phyloP scores from a whole-genome alignment of 352 stramenopile genomes.

The Thalassiosira mediterranea region DNA sequence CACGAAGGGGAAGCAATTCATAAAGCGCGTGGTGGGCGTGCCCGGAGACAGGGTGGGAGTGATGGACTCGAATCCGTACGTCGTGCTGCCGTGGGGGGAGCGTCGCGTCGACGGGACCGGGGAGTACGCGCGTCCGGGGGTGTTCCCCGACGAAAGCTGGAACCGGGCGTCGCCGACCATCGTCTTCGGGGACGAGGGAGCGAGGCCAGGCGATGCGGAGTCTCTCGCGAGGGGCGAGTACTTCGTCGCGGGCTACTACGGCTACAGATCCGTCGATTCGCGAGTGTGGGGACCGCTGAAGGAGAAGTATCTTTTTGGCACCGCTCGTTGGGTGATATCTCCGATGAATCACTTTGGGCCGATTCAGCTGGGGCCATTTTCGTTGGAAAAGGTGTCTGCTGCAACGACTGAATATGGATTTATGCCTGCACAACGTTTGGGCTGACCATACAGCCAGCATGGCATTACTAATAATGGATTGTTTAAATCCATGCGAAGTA shows the following conservation, averaged over 20 bases:
- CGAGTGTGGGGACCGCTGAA: slow-evolving; percentile 65
- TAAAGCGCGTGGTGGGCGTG: slow-evolving; percentile 64
- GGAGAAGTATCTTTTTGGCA: slow-evolving; percentile 61
- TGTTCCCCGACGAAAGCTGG: slow-evolving; percentile 60
- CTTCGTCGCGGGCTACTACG: slow-evolving; percentile 69
- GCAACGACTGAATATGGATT: no score
- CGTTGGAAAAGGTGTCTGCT: no score
- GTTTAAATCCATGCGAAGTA: no score
- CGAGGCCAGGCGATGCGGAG: neutral
- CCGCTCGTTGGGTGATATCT: slow-evolving; percentile 54
- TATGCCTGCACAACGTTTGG: no score
- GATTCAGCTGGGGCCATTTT: slow-evolving; percentile 36
- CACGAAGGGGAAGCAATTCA: slow-evolving; percentile 64
- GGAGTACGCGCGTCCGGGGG: slow-evolving; percentile 46
- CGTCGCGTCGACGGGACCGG: slow-evolving; percentile 53
- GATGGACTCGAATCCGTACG: slow-evolving; percentile 53
- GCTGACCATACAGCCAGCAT: no score
- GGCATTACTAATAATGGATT: no score
- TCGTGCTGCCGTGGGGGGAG: slow-evolving; percentile 23
- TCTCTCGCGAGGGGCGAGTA: slow-evolving; percentile 46
- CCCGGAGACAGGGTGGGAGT: slow-evolving; percentile 59
- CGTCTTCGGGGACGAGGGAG: slow-evolving; percentile 9
- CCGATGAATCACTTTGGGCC: slow-evolving; percentile 52
- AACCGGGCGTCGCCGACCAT: slow-evolving; percentile 43
- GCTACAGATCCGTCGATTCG: slow-evolving; percentile 62